Conservation (phyloP, 495 filamentous ascomycete genomes). For the Diplogelasinospora grovesii region DNA sequence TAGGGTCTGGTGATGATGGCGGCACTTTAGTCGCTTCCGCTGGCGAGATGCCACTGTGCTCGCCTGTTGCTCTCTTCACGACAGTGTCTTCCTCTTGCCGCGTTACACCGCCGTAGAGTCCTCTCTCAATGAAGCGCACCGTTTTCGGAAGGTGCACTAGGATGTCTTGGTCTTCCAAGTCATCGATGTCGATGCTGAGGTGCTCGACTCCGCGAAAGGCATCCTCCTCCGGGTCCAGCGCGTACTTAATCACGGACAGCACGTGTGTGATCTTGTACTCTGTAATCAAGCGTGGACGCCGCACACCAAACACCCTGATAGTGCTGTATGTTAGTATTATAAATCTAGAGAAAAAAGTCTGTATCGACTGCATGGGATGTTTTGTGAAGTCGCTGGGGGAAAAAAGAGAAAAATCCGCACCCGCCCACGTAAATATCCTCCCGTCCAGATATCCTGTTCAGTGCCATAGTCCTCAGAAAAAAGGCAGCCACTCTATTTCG, state of each 20-base stretch:
- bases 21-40: no score
- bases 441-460: slow-evolving; percentile 54
- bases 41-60: no score
- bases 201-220: slow-evolving; percentile 54
- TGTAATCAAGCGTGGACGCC: slow-evolving; percentile 57
- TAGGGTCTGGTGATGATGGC: no score
- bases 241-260: slow-evolving; percentile 62
- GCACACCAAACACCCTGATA: slow-evolving; percentile 67
- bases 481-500: not conserved
- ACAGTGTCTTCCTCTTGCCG: no score
- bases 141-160: slow-evolving; percentile 69
- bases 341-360: no score
- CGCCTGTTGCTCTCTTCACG: no score
- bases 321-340: slow-evolving; percentile 24
- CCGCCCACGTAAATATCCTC: slow-evolving; percentile 78
- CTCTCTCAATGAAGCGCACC: slow-evolving; percentile 76
- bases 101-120: slow-evolving; percentile 39
- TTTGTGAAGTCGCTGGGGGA: slow-evolving; percentile 5
- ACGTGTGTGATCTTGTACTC: slow-evolving; percentile 81
- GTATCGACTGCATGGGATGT: slow-evolving; percentile 1
- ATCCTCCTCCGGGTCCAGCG: slow-evolving; percentile 27
- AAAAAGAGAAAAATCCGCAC: slow-evolving; percentile 42
- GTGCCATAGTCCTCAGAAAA: no score
- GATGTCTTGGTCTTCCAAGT: slow-evolving; percentile 79
- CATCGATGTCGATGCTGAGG: slow-evolving; percentile 75